phyloP scores from a whole-genome alignment of 495 filamentous ascomycete genomes.

The Tuber indicum region DNA sequence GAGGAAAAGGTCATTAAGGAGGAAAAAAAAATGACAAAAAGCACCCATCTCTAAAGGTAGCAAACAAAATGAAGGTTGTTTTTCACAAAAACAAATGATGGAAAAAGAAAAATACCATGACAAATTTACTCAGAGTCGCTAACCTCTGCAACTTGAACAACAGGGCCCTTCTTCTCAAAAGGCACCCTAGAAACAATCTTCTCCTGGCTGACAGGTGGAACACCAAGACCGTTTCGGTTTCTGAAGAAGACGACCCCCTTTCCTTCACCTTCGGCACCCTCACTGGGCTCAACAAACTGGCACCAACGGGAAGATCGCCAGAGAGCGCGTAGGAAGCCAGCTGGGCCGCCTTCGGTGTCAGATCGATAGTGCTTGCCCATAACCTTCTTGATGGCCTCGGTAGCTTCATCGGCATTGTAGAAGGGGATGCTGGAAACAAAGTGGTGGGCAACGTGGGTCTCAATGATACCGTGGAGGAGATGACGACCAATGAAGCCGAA shows the following conservation, averaged over 20 bases:
- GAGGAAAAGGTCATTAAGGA: background rate
- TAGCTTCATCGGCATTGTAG: conserved; percentile 84
- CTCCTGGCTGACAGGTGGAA: conserved; percentile 47
- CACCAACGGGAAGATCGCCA: conserved; percentile 62
- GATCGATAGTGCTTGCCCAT: conserved; percentile 77
- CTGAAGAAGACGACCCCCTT: conserved; percentile 66
- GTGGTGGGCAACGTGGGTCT: conserved; percentile 88
- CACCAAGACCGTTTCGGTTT: conserved; percentile 69
- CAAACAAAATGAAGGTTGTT: background rate
- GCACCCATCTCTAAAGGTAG: background rate
- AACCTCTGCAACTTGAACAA: conserved; percentile 25
- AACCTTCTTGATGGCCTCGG: conserved; percentile 71
- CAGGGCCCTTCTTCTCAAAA: conserved; percentile 16
- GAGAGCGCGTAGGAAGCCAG: conserved; percentile 59
- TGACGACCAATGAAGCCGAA: conserved; percentile 82
- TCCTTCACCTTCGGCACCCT: conserved; percentile 57
- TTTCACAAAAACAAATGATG: conserved; percentile 5
- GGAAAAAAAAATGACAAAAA: conserved; percentile 1
- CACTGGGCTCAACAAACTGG: conserved; percentile 67
- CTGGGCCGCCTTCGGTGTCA: conserved; percentile 56
- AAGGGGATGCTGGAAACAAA: conserved; percentile 80
- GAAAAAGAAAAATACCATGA: conserved; percentile 8
- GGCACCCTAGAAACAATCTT: conserved; percentile 5
- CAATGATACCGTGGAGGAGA: conserved; percentile 84
- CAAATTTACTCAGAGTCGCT: conserved; percentile 29